Percentiles rank a stretch among this genome's conserved stretches.
Evolutionary conservation across 331 rosid species (phyloP).

Genomic region (Cydonia oblonga): DNA sequence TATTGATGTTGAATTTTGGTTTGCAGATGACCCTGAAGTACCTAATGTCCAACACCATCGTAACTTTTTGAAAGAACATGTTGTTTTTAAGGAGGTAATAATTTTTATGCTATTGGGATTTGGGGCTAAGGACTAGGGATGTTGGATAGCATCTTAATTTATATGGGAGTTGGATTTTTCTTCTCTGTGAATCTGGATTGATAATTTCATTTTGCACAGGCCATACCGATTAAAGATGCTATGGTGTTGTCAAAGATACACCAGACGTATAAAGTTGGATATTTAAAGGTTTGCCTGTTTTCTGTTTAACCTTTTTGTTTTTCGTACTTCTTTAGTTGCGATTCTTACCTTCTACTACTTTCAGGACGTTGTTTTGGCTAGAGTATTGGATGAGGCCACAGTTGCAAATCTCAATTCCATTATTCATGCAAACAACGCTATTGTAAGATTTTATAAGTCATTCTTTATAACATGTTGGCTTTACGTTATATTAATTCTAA

Average conservation of each 20-base stretch:
- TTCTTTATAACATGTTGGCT: neutral
- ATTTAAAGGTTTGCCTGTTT: constrained; percentile 56
- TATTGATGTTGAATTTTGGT: constrained; percentile 17
- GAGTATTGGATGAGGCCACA: constrained; percentile 75
- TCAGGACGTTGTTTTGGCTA: constrained; percentile 86
- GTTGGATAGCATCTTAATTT: constrained; percentile 5
- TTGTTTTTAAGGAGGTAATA: constrained; percentile 86
- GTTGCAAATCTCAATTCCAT: constrained; percentile 72
- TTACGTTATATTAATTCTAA: constrained; percentile 7
- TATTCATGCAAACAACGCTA: constrained; percentile 76
- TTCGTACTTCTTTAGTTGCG: constrained; percentile 1
- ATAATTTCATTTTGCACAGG: constrained; percentile 34
- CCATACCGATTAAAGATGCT: constrained; percentile 78
- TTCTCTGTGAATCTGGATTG: neutral
- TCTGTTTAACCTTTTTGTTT: neutral
- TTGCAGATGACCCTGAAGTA: constrained; percentile 84
- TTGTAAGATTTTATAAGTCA: constrained; percentile 36
- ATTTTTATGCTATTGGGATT: constrained; percentile 4
- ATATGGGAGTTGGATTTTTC: neutral
- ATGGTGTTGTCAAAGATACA: constrained; percentile 81
- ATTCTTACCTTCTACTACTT: constrained; percentile 19
- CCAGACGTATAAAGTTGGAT: constrained; percentile 91
- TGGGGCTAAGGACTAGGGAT: neutral
- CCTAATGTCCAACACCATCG: constrained; percentile 62
- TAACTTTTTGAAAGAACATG: constrained; percentile 72